A percentile compares a stretch with the other conserved stretches of the same genome.
Evolutionary conservation across 2,329 filamentous ascomycete species (phyloP).

Genomic region (Pestalotiopsis sp.): DNA sequence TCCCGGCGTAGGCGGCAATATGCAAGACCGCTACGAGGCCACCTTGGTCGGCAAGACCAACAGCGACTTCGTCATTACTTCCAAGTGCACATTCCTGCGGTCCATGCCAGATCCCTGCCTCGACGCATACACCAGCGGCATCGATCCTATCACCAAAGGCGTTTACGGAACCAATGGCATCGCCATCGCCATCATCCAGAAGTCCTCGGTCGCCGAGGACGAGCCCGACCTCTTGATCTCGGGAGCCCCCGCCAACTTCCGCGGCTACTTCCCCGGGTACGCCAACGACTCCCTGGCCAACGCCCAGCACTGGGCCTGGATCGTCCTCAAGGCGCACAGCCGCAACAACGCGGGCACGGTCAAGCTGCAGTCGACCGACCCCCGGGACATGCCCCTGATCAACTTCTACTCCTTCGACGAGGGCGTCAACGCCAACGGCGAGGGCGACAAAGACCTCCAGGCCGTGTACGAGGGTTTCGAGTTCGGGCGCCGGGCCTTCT

Average conservation of each 20-base stretch:
- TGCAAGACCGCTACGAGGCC: conserved; percentile 27
- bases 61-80: conserved; percentile 6
- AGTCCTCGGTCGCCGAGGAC: conserved; percentile 15
- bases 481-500: conserved; percentile 12
- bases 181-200: conserved; percentile 16
- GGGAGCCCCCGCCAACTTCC: conserved; percentile 18
- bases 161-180: conserved; percentile 22
- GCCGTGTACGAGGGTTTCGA: conserved; percentile 31
- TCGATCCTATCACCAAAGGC: conserved; percentile 12
- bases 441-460: conserved; percentile 31
- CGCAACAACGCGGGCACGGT: conserved; percentile 56
- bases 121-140: conserved; percentile 12
- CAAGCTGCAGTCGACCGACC: conserved; percentile 51
- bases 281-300: conserved; percentile 17
- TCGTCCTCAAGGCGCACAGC: conserved; percentile 38
- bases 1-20: conserved; percentile 33
- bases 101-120: conserved; percentile 16
- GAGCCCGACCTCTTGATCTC: conserved; percentile 19
- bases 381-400: conserved; percentile 64
- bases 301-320: conserved; percentile 29
- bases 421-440: conserved; percentile 40
- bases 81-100: conserved; percentile 6
- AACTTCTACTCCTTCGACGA: conserved; percentile 58
- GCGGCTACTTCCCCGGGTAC: conserved; percentile 20
- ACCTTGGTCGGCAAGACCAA: conserved; percentile 18